Conservation (phyloP, 2,329 filamentous ascomycete genomes). For the Albifimbria verrucaria region DNA sequence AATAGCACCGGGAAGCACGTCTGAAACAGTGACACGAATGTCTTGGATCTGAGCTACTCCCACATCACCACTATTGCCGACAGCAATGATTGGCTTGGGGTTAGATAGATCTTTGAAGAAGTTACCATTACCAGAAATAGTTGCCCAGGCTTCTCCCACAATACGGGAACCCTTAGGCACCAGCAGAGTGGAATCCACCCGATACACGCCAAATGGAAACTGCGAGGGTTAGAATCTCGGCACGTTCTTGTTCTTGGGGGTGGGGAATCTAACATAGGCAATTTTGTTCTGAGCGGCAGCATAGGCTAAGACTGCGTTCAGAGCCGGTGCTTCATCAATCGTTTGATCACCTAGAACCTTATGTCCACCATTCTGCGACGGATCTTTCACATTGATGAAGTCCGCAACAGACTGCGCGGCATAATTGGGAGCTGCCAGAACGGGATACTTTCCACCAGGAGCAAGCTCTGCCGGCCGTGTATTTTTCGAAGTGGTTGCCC, state of each 20-base stretch:
- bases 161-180: conserved; percentile 40
- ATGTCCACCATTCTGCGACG: conserved; percentile 21
- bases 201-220: conserved; percentile 25
- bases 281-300: not conserved
- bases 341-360: conserved; percentile 3
- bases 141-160: conserved; percentile 41
- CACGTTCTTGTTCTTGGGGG: conserved; percentile 36
- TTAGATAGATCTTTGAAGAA: conserved; percentile 41
- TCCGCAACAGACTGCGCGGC: conserved; percentile 55
- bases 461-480: conserved; percentile 31
- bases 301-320: not conserved
- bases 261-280: conserved; percentile 25
- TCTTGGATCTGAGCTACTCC: conserved; percentile 59
- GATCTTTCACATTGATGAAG: conserved; percentile 3
- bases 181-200: conserved; percentile 32
- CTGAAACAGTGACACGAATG: conserved; percentile 54
- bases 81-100: conserved; percentile 48
- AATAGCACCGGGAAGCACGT: conserved; percentile 50
- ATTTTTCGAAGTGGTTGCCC: conserved; percentile 24
- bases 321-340: not conserved
- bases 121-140: conserved; percentile 42
- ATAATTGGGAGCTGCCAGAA: conserved; percentile 32
- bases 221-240: conserved; percentile 9
- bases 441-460: conserved; percentile 32
- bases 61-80: conserved; percentile 50